A percentile compares a stretch with the other conserved stretches of the same genome.
Conservation (phyloP, 257 asterid species). For the Scutellaria baicalensis region DNA sequence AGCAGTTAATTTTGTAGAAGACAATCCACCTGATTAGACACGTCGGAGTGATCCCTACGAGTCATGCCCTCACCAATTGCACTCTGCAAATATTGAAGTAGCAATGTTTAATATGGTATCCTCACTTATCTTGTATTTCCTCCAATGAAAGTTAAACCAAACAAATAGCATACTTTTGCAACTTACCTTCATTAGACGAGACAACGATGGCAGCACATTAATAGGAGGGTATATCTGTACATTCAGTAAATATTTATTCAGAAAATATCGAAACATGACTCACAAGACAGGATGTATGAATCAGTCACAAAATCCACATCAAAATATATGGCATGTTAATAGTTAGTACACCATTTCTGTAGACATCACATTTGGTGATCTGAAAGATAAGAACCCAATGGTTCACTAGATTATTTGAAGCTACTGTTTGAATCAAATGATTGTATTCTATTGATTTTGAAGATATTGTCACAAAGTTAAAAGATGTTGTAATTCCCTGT, state of each 20-base stretch:
- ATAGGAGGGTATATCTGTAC: slow-evolving; percentile 95
- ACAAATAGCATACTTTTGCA: not conserved
- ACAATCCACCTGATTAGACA: slow-evolving; percentile 74
- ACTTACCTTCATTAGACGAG: slow-evolving; percentile 93
- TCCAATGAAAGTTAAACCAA: not conserved
- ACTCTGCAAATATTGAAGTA: slow-evolving; percentile 46
- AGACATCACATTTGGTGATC: not conserved
- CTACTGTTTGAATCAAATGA: not conserved
- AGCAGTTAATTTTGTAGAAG: not conserved
- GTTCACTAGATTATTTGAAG: not conserved
- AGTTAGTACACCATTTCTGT: not conserved
- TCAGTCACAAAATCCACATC: not conserved
- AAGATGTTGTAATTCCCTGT: not conserved
- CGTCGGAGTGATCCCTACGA: slow-evolving; percentile 92
- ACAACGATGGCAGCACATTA: slow-evolving; percentile 95
- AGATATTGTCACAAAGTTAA: not conserved
- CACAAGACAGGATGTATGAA: not conserved
- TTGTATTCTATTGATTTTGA: not conserved
- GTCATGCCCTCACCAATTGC: slow-evolving; percentile 99
- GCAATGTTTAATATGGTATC: not conserved
- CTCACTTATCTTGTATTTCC: not conserved
- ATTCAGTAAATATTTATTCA: slow-evolving; percentile 7
- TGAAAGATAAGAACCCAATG: not conserved
- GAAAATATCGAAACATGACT: not conserved
- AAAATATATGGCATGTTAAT: not conserved